Evolutionary conservation across 192 early-diverging fungal genomes (phyloP), one percentile per base, ranked within the genome.

Genomic region (Cetraspora pellucida): DNA sequence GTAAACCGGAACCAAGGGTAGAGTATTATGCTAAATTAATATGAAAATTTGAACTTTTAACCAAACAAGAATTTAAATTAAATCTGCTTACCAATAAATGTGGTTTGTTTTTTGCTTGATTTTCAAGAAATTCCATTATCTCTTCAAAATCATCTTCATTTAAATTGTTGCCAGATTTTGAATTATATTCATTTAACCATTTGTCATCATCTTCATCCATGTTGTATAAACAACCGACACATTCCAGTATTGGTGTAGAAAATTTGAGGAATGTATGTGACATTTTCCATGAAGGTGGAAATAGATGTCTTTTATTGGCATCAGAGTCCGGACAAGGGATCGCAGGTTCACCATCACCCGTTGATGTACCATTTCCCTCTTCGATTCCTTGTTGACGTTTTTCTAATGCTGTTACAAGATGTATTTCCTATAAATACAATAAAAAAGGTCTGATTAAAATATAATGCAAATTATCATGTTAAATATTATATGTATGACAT

Each of bases 161-260:
- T 58, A 73, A 3, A n/a, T 19, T 59, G 16, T 59, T 57, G 30
- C 59, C 23, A 19, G 70, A 64, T 66, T 82, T 83, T 64, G 79
- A 68, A 43, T 88, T 89, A 50, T 83, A 83, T 25, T 77, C 77
- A 14, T 69, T 63, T 11, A 93, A 81, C 90, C 91, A 99, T 46
- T 74, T 82, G 17, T 88, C 86, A 80, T 99, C 97, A 7, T 87
- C 89, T 46, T 96, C 95, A 78, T 95, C 95, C 80, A 97, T 85
- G 77, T 93, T 95, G 84, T 97, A 99, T 58, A 91, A 85, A 54
- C 91, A 92, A 28, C 93, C 94, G 58, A 93, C 91, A 78, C 87
- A 89, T 54, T 97, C 96, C 79, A 98, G 96, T 37, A 96, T 90
- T 0, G 90, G 89, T 10, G 93, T 88, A 9, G 95, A 95, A 75